Base-by-base conservation (phyloP, 2,329 filamentous ascomycete species). In the Fusarium aywerte region DNA sequence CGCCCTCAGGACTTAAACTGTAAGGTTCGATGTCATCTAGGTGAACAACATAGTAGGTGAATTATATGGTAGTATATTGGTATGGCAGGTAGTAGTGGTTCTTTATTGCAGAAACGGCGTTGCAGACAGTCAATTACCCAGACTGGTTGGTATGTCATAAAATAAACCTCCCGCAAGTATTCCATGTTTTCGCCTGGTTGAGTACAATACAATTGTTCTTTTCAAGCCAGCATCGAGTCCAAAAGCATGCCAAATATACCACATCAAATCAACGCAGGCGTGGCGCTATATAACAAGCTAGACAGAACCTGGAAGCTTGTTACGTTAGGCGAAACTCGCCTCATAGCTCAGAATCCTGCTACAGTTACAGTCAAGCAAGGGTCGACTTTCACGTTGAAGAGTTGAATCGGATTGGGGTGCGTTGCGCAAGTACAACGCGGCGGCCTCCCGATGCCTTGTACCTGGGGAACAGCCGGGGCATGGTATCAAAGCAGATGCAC, bases 401-500 rank as follows among this genome's bases (percentile, higher is more conserved):
- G 12, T 25, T 48, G 20, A 33, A 36, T 25, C 44, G 33, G 39
- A 43, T 43, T 33, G 15, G 18, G 38, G 27, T 33, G 38, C 21
- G 62, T 48, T 50, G 29, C 53, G 42, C 49, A 58, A 69, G 50
- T 47, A 69, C 45, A 59, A 50, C 35, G 49, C 49, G 53, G 50
- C 52, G 53, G 49, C 42, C 62, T 64, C 50, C 62, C 53, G 62
- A 62, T 52, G 58, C 66, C 54, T 61, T 58, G 66, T 69, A 67
- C 67, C 62, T 69, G 62, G 68, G 45, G 54, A 58, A 56, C 42
- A 51, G 27, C 45, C 48, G 40, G 51, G 54, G 54, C 48, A 20
- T 55, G 56, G 40, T 58, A 49, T 55, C 63, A 62, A 27, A 54
- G 55, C 52, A 49, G 68, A 73, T 73, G 71, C 71, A 73, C 29